Evolutionary conservation across 331 rosid genomes (phyloP).

Genomic region (Quercus tomentella): DNA sequence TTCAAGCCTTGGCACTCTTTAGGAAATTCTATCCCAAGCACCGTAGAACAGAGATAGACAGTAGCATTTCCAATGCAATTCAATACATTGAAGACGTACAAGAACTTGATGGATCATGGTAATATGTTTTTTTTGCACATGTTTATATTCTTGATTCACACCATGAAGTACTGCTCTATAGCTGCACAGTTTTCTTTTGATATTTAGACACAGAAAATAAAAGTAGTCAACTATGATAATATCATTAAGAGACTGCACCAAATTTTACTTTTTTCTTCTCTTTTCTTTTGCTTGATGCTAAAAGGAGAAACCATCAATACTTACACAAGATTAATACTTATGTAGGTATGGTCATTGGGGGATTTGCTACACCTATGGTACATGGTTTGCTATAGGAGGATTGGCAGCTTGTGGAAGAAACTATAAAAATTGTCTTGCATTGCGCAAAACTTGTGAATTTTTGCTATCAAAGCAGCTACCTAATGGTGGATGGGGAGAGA

Average conservation of each 20-base stretch:
- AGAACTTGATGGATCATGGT: conserved; percentile 73
- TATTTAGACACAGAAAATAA: no score
- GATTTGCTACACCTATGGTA: conserved; percentile 63
- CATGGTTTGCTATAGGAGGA: conserved; percentile 55
- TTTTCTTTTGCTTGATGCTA: not conserved
- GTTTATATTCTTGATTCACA: no score
- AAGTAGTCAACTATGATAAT: no score
- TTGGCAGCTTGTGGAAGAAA: conserved; percentile 39
- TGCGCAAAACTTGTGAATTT: conserved; percentile 54
- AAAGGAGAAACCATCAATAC: not conserved
- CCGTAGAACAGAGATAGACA: conserved; percentile 44
- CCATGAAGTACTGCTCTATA: no score
- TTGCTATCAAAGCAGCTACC: conserved; percentile 58
- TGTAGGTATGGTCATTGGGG: conserved; percentile 68
- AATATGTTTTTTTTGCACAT: not conserved
- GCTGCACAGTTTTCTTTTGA: not conserved
- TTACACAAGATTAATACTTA: not conserved
- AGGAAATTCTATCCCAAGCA: conserved; percentile 46
- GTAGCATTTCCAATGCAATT: conserved; percentile 38
- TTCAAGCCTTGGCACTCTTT: conserved; percentile 45
- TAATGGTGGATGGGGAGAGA: conserved; percentile 69
- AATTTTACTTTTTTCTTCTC: not conserved
- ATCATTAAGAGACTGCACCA: not conserved
- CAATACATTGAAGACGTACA: conserved; percentile 44
- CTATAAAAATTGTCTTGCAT: conserved; percentile 24